These are phyloP conservation scores for Rheum nobile DNA, from an alignment of 148 eudicot genomes.

Conservation along the genomic window DNA sequence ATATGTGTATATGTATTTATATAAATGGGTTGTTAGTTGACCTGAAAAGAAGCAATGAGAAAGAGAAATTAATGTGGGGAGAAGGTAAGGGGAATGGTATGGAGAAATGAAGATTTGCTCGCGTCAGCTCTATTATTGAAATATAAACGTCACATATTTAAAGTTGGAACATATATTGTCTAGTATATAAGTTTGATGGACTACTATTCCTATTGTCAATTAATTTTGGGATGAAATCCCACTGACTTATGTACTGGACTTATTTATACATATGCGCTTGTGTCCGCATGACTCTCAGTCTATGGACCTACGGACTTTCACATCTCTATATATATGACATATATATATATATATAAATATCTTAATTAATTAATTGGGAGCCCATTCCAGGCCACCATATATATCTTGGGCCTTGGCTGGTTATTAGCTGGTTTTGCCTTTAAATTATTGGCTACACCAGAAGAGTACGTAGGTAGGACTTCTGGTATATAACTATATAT, in stretches of 20 bases:
- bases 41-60: neutral
- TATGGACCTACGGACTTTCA: too few relatives aligned
- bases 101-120: neutral
- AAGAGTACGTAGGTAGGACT: slow-evolving; percentile 1
- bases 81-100: neutral
- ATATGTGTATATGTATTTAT: neutral
- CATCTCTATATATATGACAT: too few relatives aligned
- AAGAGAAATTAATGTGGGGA: neutral
- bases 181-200: too few relatives aligned
- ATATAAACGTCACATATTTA: too few relatives aligned
- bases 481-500: neutral
- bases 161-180: too few relatives aligned
- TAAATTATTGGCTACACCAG: neutral
- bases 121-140: too few relatives aligned
- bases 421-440: slow-evolving; percentile 6
- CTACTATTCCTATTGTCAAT: too few relatives aligned
- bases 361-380: neutral
- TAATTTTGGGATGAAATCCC: too few relatives aligned
- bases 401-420: slow-evolving; percentile 5
- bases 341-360: neutral
- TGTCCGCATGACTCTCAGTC: too few relatives aligned
- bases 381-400: neutral
- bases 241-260: too few relatives aligned
- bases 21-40: neutral
- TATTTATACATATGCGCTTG: too few relatives aligned